phyloP scores from a whole-genome alignment of 495 filamentous ascomycete species.

The Hyaloscypha finlandica region DNA sequence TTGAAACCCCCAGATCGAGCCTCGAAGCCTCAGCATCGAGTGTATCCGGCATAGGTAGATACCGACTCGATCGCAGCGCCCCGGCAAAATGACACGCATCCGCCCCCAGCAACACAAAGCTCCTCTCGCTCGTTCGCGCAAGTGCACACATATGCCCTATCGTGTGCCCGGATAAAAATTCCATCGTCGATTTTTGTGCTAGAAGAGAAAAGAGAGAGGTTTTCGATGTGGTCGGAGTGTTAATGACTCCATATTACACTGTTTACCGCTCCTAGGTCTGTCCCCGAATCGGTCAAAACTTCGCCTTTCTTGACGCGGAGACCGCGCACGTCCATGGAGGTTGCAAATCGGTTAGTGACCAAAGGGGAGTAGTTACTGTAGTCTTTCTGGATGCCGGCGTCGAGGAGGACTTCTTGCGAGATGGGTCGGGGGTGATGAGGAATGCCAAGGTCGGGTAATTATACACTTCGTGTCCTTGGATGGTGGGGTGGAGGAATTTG shows the following conservation, averaged over 20 bases:
- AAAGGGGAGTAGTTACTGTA: too few species aligned
- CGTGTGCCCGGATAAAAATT: slow-evolving; percentile 56
- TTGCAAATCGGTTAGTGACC: too few species aligned
- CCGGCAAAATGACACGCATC: slow-evolving; percentile 31
- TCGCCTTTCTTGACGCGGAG: too few species aligned
- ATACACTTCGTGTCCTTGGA: slow-evolving; percentile 44
- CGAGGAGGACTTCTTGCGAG: too few species aligned
- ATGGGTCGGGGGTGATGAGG: too few species aligned
- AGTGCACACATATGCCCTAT: slow-evolving; percentile 59
- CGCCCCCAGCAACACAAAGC: slow-evolving; percentile 34
- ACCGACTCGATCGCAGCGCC: not conserved
- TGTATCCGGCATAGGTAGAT: slow-evolving; percentile 1
- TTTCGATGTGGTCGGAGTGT: slow-evolving; percentile 43
- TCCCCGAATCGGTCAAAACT: too few species aligned
- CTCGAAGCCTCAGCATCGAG: not conserved
- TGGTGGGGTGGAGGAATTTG: slow-evolving; percentile 43
- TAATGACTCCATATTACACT: slow-evolving; percentile 18
- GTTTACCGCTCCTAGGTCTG: too few species aligned
- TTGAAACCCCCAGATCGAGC: too few species aligned
- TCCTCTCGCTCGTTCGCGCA: slow-evolving; percentile 47
- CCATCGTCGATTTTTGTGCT: slow-evolving; percentile 52
- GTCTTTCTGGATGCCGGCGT: too few species aligned
- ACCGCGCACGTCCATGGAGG: too few species aligned
- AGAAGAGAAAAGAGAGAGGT: slow-evolving; percentile 51
- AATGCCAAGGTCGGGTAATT: slow-evolving; percentile 33